Percentiles rank a stretch among this genome's conserved stretches.
Conservation (phyloP, 2,329 filamentous ascomycete genomes). For the Pyrenophora tritici-repentis region DNA sequence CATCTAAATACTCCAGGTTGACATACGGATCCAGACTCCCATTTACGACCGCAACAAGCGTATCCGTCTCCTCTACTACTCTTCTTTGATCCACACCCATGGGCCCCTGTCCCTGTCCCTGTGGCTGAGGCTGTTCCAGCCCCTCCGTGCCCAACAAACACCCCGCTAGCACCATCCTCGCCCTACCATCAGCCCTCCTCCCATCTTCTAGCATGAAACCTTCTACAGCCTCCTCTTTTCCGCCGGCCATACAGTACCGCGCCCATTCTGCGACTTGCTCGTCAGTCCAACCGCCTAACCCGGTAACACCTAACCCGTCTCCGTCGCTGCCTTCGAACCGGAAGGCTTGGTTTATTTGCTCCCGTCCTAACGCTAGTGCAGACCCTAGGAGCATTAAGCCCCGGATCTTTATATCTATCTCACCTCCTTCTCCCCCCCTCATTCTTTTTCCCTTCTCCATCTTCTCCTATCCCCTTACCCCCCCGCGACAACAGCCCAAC, state of each 20-base stretch:
- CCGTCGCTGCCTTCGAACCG: constrained; percentile 3
- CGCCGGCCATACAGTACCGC: constrained; percentile 16
- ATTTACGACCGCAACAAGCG: constrained; percentile 37
- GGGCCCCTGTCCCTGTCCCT: not conserved
- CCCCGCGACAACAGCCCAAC: constrained; percentile 11
- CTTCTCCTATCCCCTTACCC: constrained; percentile 20
- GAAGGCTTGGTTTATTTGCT: constrained; percentile 23
- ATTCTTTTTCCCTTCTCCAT: too few relatives aligned
- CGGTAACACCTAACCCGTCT: too few relatives aligned
- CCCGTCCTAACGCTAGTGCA: constrained; percentile 30
- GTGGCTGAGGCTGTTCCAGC: too few relatives aligned
- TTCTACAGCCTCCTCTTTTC: constrained; percentile 20
- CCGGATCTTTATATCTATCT: too few relatives aligned
- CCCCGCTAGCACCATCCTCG: constrained; percentile 32
- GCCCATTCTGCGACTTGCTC: constrained; percentile 25
- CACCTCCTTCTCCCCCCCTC: too few relatives aligned
- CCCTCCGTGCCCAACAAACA: constrained; percentile 20
- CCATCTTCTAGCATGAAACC: constrained; percentile 37
- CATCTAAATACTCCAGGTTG: constrained; percentile 39
- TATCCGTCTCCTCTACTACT: constrained; percentile 24
- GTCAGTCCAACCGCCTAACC: constrained; percentile 21
- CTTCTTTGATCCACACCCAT: constrained; percentile 27
- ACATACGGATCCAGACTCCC: constrained; percentile 38
- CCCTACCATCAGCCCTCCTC: constrained; percentile 31
- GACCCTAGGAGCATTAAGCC: constrained; percentile 37